Evolutionary conservation across 2,329 filamentous ascomycete species (phyloP).

Genomic region (Elsinoe perseae): DNA sequence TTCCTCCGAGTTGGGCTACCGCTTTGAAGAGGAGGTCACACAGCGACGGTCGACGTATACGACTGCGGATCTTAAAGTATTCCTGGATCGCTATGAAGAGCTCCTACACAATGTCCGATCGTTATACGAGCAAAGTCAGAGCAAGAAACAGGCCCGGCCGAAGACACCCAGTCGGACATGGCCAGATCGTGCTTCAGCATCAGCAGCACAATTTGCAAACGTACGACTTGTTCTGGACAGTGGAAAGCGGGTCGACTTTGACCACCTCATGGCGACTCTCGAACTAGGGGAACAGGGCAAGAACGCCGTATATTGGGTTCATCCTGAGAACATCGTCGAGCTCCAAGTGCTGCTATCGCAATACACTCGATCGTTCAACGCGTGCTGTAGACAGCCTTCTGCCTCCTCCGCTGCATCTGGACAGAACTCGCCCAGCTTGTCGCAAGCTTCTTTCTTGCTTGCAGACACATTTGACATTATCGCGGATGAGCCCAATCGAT

Average conservation of each 20-base stretch:
- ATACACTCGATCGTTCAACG: conserved; percentile 37
- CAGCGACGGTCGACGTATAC: conserved; percentile 64
- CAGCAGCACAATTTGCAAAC: conserved; percentile 26
- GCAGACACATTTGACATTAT: conserved; percentile 17
- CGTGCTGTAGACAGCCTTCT: conserved; percentile 1
- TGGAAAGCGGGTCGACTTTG: conserved; percentile 41
- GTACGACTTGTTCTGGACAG: conserved; percentile 35
- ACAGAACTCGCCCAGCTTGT: conserved; percentile 6
- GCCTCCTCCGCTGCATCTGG: neutral
- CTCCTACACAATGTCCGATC: conserved; percentile 39
- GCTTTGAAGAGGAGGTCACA: conserved; percentile 61
- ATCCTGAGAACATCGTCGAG: conserved; percentile 47
- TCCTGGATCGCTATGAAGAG: conserved; percentile 43
- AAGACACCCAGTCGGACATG: conserved; percentile 15
- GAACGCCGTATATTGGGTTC: conserved; percentile 48
- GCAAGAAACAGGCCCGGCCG: conserved; percentile 16
- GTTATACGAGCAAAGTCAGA: conserved; percentile 33
- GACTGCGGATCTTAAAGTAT: conserved; percentile 52
- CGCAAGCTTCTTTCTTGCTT: neutral
- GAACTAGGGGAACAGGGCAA: conserved; percentile 40
- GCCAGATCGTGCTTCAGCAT: conserved; percentile 9
- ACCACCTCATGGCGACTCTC: conserved; percentile 41
- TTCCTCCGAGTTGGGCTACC: conserved; percentile 55
- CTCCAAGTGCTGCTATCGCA: conserved; percentile 46
- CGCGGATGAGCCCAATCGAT: conserved; percentile 18